Evolutionary conservation across 225 moss, liverwort and hornwort species (phyloP).

Genomic region (Physcomitrium patens): DNA sequence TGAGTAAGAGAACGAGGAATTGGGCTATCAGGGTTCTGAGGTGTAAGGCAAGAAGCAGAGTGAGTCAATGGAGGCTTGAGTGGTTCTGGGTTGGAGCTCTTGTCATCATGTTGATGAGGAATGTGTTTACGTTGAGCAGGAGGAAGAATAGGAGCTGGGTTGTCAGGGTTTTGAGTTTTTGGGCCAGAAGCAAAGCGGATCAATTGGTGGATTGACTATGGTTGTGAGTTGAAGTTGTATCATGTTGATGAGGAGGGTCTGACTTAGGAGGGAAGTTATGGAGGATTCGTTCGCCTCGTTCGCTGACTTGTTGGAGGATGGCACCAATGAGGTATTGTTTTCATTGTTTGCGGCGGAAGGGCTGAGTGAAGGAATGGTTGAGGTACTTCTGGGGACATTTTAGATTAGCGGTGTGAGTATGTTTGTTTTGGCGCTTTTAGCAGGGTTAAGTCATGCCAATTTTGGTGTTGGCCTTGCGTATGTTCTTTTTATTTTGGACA

Average conservation of each 20-base stretch:
- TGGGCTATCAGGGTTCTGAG: no score
- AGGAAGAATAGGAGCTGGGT: neutral
- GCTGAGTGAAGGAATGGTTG: no score
- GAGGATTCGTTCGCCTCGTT: conserved; percentile 34
- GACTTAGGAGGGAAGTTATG: neutral
- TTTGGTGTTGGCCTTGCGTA: neutral
- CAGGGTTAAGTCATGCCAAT: neutral
- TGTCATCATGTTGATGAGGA: no score
- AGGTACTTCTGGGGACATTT: neutral
- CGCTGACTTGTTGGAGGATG: conserved; percentile 29
- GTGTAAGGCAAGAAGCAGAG: no score
- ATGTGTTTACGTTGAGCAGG: neutral
- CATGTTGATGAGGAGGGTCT: no score
- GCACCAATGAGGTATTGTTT: conserved; percentile 12
- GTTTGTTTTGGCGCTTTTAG: neutral
- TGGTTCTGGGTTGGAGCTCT: no score
- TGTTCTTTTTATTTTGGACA: no score
- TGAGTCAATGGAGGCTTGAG: no score
- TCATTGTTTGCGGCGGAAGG: no score
- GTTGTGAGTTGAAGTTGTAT: no score
- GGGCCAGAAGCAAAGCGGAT: neutral
- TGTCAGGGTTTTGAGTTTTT: conserved; percentile 17
- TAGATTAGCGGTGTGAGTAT: neutral
- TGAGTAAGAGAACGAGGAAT: no score
- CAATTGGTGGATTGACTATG: no score